phyloP scores from a whole-genome alignment of 495 filamentous ascomycete genomes.

The Hyaloscypha hepaticicola region DNA sequence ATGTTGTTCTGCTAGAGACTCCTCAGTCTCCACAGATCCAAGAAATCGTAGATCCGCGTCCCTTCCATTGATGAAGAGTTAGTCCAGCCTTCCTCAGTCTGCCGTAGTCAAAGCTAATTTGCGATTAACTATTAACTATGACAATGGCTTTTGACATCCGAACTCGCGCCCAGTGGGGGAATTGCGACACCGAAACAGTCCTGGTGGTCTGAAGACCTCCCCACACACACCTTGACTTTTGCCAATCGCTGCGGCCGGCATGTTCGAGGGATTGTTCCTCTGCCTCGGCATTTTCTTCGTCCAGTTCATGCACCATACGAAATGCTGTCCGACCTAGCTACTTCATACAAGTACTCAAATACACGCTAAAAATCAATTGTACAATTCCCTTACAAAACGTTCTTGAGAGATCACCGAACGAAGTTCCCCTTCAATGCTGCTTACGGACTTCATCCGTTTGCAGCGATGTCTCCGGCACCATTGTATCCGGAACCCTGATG shows the following conservation, averaged over 20 bases:
- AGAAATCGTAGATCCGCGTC: neutral
- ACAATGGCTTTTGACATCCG: too few species aligned
- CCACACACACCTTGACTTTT: neutral
- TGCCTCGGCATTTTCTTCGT: neutral
- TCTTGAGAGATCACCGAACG: conserved; percentile 3
- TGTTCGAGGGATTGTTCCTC: neutral
- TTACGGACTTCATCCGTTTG: conserved; percentile 4
- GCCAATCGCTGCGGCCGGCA: too few species aligned
- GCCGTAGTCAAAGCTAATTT: neutral
- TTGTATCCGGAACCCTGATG: conserved; percentile 18
- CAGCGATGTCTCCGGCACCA: conserved; percentile 9
- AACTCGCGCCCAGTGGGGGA: neutral
- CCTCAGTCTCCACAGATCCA: neutral
- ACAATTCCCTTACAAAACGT: conserved; percentile 15
- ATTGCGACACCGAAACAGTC: neutral
- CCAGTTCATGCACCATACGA: neutral
- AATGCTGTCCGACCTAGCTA: neutral
- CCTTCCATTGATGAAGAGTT: neutral
- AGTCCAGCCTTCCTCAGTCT: neutral
- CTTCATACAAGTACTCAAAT: too few species aligned
- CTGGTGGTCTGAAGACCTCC: conserved; percentile 1
- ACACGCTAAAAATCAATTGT: too few species aligned
- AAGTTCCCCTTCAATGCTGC: neutral
- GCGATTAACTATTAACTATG: neutral
- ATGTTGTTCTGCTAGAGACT: neutral